phyloP scores from a whole-genome alignment of 495 filamentous ascomycete genomes.

The Cenococcum geophilum region DNA sequence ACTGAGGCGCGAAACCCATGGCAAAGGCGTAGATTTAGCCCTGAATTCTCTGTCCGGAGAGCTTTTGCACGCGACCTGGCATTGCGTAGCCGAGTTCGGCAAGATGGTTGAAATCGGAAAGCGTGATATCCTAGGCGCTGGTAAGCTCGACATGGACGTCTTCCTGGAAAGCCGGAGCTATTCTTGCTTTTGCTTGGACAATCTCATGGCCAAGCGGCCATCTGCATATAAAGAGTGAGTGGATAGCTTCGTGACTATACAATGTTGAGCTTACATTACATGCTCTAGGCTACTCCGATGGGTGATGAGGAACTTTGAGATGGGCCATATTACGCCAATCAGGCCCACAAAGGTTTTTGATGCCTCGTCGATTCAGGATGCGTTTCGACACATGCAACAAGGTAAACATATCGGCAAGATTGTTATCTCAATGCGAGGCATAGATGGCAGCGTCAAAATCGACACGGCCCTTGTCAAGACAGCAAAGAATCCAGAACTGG shows the following conservation, averaged over 20 bases:
- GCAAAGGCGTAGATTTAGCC: constrained; percentile 4
- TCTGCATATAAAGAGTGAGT: no score
- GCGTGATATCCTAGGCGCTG: constrained; percentile 9
- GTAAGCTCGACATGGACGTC: constrained; percentile 1
- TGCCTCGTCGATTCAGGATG: neutral
- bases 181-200: neutral
- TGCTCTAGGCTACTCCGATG: neutral
- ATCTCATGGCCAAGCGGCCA: neutral
- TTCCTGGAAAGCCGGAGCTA: neutral
- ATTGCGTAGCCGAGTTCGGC: constrained; percentile 1
- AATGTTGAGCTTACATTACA: neutral
- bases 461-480: neutral
- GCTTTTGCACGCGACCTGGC: constrained; percentile 1
- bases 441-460: neutral
- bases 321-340: constrained; percentile 6
- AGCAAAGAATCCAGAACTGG: neutral
- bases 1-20: constrained; percentile 4
- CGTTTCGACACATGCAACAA: neutral
- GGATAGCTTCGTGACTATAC: no score
- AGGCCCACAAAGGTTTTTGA: neutral
- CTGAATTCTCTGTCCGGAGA: constrained; percentile 10
- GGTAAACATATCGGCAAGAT: neutral
- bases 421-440: neutral
- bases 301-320: neutral
- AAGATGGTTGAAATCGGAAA: constrained; percentile 21